These are phyloP conservation scores for Brassica rapa DNA, from an alignment of 345 rosid genomes.

Conservation along the genomic window DNA sequence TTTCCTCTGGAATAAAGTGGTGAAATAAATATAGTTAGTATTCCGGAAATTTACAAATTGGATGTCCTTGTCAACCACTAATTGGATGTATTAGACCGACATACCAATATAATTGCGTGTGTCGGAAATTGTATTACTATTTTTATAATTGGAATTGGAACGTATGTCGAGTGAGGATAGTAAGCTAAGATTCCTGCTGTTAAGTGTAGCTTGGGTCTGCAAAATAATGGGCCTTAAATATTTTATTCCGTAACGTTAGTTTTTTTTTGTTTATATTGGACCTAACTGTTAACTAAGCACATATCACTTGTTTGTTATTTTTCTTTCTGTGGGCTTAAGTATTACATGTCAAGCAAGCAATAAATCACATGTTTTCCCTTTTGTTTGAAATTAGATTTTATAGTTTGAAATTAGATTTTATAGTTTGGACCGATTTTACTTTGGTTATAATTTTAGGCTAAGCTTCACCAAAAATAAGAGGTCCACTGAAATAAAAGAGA, in stretches of 20 bases:
- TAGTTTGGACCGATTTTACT: background rate
- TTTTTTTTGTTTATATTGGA: background rate
- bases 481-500: constrained; percentile 29
- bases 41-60: background rate
- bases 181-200: background rate
- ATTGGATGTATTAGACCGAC: constrained; percentile 25
- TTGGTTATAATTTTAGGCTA: background rate
- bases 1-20: background rate
- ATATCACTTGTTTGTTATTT: background rate
- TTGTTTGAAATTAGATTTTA: background rate
- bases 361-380: background rate
- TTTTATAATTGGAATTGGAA: background rate
- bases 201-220: background rate
- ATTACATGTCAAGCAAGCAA: background rate
- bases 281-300: background rate
- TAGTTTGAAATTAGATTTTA: background rate
- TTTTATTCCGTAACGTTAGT: background rate
- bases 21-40: background rate
- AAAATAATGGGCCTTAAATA: constrained; percentile 4
- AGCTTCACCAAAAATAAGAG: background rate
- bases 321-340: constrained; percentile 13
- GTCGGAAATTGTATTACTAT: background rate
- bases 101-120: background rate
- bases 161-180: background rate
- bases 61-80: background rate